These are phyloP conservation scores for Chlamydomonas sp. DNA, from an alignment of 139 green algal genomes.

Conservation along the genomic window DNA sequence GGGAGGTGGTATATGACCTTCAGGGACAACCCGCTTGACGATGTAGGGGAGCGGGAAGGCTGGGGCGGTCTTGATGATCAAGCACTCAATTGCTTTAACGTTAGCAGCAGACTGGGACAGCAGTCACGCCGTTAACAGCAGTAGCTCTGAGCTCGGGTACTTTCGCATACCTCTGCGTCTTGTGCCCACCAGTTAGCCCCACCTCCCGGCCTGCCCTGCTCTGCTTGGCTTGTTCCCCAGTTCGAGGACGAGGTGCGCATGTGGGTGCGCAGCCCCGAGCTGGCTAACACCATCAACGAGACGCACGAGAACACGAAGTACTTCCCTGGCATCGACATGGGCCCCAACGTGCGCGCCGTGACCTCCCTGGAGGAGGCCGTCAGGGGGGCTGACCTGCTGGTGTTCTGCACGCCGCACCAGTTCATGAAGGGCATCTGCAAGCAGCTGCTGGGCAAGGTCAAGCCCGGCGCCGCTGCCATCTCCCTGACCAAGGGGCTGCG, in stretches of 20 bases:
- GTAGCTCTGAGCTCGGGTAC: too few relatives aligned
- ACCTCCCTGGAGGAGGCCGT: neutral
- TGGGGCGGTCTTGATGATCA: too few relatives aligned
- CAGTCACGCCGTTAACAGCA: too few relatives aligned
- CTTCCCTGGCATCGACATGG: neutral
- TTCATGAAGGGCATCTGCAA: conserved; percentile 66
- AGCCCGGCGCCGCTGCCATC: conserved; percentile 61
- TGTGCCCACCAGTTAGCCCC: too few relatives aligned
- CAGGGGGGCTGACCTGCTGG: neutral
- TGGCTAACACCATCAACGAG: conserved; percentile 73
- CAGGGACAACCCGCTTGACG: too few relatives aligned
- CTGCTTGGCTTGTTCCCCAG: neutral
- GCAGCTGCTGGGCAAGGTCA: conserved; percentile 51
- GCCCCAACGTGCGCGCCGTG: neutral
- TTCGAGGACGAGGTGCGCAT: conserved; percentile 58
- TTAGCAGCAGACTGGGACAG: too few relatives aligned
- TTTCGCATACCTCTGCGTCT: too few relatives aligned
- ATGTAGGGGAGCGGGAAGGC: too few relatives aligned
- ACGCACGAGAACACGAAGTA: conserved; percentile 59
- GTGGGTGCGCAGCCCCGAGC: conserved; percentile 55
- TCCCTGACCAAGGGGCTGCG: conserved; percentile 83
- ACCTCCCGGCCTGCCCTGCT: too few relatives aligned
- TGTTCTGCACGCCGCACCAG: conserved; percentile 53
- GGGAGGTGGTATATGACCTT: too few relatives aligned
- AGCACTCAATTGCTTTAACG: too few relatives aligned